Percentiles rank a stretch among this genome's conserved stretches.
Conservation (phyloP, 441 rosid species). For the Gossypium lobatum region DNA sequence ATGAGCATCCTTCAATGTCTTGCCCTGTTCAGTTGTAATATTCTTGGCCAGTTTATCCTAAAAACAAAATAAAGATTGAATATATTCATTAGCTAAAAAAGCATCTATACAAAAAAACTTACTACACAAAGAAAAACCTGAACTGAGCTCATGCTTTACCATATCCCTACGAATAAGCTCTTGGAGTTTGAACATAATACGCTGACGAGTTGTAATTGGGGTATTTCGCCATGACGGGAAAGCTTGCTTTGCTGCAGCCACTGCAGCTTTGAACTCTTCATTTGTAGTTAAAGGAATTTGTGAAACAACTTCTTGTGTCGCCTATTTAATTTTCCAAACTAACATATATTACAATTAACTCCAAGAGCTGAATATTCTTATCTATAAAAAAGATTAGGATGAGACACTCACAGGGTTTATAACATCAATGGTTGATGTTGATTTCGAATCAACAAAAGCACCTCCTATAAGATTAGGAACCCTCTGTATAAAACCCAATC, state of each 20-base stretch:
- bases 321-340: conserved; percentile 31
- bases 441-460: conserved; percentile 58
- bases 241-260: conserved; percentile 76
- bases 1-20: conserved; percentile 86
- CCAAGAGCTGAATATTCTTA: neutral
- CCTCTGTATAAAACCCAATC: conserved; percentile 34
- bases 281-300: conserved; percentile 76
- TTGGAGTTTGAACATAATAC: conserved; percentile 84
- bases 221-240: conserved; percentile 82
- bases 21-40: conserved; percentile 89
- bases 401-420: conserved; percentile 67
- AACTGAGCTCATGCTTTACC: conserved; percentile 28
- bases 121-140: neutral
- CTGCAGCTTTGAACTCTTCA: conserved; percentile 85
- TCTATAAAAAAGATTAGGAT: neutral
- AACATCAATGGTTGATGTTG: conserved; percentile 60
- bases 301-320: conserved; percentile 86
- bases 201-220: conserved; percentile 76
- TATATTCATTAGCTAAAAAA: neutral
- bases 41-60: conserved; percentile 85
- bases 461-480: conserved; percentile 90
- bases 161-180: conserved; percentile 83
- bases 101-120: neutral
- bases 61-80: conserved; percentile 6
- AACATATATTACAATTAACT: neutral